These are phyloP conservation scores for Geotrichum bryndzae DNA, from an alignment of 1,139 yeast genomes.

Conservation along the genomic window DNA sequence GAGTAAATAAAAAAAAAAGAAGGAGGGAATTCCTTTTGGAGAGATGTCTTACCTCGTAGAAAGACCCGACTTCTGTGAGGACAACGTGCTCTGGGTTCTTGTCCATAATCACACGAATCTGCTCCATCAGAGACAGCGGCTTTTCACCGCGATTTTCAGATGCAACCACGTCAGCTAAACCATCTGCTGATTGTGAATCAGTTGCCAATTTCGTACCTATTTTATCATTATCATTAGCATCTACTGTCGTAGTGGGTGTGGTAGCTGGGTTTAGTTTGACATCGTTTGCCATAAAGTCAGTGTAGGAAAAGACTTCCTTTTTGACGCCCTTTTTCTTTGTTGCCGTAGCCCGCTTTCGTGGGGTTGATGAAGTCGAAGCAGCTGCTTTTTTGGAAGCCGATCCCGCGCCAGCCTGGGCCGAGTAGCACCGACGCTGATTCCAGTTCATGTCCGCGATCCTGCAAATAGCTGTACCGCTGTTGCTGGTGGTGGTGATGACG, in stretches of 20 bases:
- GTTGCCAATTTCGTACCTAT: neutral
- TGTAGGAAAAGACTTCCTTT: neutral
- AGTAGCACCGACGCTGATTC: neutral
- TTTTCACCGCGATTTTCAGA: conserved; percentile 23
- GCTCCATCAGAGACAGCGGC: conserved; percentile 9
- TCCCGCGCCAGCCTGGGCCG: neutral
- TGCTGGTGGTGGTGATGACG: neutral
- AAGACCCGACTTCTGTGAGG: conserved; percentile 82
- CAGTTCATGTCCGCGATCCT: neutral
- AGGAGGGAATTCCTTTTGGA: neutral
- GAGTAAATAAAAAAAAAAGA: neutral
- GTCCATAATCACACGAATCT: conserved; percentile 40
- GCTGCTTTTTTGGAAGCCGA: neutral
- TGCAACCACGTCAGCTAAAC: neutral
- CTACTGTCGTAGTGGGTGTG: neutral
- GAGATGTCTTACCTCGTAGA: conserved; percentile 51
- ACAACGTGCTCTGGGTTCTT: conserved; percentile 64
- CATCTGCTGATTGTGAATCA: neutral
- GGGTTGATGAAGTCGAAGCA: neutral
- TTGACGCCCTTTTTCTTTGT: neutral
- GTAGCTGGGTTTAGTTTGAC: neutral
- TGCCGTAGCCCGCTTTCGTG: neutral
- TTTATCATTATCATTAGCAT: neutral
- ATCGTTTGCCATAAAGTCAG: neutral
- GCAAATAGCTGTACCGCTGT: neutral